Evolutionary conservation across 208 protist species (phyloP), one percentile per base, ranked within the genome.

Genomic region (Endotrypanum monterogeii): DNA sequence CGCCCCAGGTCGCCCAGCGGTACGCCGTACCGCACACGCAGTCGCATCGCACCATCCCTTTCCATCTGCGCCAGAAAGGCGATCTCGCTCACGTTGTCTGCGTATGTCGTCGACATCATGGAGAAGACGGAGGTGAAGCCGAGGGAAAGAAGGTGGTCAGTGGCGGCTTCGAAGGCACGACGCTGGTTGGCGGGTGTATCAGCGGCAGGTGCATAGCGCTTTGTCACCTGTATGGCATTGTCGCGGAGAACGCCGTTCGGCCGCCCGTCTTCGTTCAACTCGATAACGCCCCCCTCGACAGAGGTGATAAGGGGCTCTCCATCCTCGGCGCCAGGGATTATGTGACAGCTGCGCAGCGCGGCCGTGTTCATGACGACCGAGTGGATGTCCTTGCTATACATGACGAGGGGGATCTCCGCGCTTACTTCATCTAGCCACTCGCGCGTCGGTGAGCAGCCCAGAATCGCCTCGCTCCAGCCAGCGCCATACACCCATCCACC

Each of bases 231-330:
- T 4, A 91, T 80, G 14, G 87, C 89, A 50, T 87, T 87, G 63
- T 94, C 87, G 57, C 85, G 79, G n/a, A 94, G 63, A 44, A 92
- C 69, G 25, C 87, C 89, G 52, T 74, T 94, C 23, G 87, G 85
- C 65, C 76, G 65, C 14, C 87, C 87, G 41, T 78, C 51, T 35
- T 44, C 80, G 37, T 85, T 78, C 18, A 63, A 32, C 71, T 88
- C 84, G 52, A 88, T 83, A 28, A 69, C 69, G 30, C 83, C 82
- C 14, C 76, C 75, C 35, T 82, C 79, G 14, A 85, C 71, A 12
- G 51, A 30, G 28, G 85, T 87, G 46, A 84, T 72, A 14, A 87
- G 70, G 18, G 76, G 73, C 54, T 78, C 76, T 25, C 54, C 78
- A 72, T 83, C 74, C 20, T 60, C 50, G 14, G 79, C 75, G 30